Evolutionary conservation across 1,284 basidiomycete species (phyloP).

Genomic region (Puccinia horiana): DNA sequence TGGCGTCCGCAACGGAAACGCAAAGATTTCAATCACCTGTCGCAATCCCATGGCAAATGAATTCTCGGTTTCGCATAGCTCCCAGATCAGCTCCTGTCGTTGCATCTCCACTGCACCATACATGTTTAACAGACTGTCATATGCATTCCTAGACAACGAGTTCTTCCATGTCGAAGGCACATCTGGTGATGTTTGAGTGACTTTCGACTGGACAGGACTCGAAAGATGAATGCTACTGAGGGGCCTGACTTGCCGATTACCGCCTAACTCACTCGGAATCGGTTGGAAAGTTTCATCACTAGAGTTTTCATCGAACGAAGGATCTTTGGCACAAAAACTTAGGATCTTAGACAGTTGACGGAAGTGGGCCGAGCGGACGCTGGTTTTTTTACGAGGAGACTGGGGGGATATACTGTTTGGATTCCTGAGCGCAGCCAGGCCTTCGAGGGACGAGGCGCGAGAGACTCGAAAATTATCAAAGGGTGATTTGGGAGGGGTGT

Average conservation of each 20-base stretch:
- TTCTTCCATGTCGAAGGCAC: conserved; percentile 33
- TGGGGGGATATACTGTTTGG: conserved; percentile 1
- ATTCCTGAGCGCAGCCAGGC: conserved; percentile 22
- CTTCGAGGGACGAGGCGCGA: conserved; percentile 37
- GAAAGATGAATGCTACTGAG: background rate
- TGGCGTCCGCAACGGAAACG: conserved; percentile 70
- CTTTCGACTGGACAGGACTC: background rate
- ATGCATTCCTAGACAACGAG: conserved; percentile 51
- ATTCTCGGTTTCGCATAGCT: conserved; percentile 70
- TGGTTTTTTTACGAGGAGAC: conserved; percentile 19
- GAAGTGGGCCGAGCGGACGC: conserved; percentile 19
- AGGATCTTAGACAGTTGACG: conserved; percentile 45
- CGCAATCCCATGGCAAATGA: conserved; percentile 69
- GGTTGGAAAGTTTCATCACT: background rate
- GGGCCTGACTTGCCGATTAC: background rate
- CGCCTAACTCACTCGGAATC: background rate
- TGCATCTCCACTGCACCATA: conserved; percentile 64
- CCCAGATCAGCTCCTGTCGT: conserved; percentile 70
- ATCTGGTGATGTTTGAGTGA: background rate
- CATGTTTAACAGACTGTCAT: conserved; percentile 59
- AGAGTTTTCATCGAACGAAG: conserved; percentile 12
- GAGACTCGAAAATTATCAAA: background rate
- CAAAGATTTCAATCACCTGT: conserved; percentile 69
- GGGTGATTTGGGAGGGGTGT: background rate
- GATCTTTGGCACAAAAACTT: conserved; percentile 24